Conservation (phyloP, 108 stramenopile species). For the Halocafeteria seosinensis region DNA sequence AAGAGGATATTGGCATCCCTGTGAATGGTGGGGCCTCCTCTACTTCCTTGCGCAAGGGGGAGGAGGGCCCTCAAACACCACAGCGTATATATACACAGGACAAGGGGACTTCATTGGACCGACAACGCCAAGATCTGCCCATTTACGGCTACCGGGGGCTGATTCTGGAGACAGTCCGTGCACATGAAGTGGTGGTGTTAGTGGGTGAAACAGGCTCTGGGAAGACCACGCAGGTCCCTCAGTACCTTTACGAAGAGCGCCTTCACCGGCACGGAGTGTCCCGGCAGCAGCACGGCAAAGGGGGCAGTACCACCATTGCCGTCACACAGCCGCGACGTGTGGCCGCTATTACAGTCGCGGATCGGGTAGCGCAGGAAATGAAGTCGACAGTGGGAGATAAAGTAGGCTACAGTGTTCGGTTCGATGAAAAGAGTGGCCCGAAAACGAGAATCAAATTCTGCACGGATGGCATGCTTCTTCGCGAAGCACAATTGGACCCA, state of each 20-base stretch:
- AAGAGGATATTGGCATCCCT: too few relatives aligned
- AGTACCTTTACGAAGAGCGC: slow-evolving; percentile 51
- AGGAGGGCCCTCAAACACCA: too few relatives aligned
- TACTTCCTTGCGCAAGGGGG: too few relatives aligned
- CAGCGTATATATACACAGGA: too few relatives aligned
- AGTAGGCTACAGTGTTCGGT: slow-evolving; percentile 79
- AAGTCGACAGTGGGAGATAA: slow-evolving; percentile 6
- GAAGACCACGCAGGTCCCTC: slow-evolving; percentile 82
- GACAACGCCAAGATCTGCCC: too few relatives aligned
- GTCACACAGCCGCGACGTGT: slow-evolving; percentile 27
- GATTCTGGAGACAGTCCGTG: background rate
- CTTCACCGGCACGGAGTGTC: background rate
- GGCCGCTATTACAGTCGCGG: slow-evolving; percentile 19
- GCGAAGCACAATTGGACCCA: slow-evolving; percentile 70
- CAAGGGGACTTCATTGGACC: too few relatives aligned
- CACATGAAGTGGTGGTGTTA: slow-evolving; percentile 52
- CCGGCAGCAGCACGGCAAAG: too few relatives aligned
- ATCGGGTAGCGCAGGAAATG: slow-evolving; percentile 35
- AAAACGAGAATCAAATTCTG: slow-evolving; percentile 62
- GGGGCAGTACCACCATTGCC: slow-evolving; percentile 17
- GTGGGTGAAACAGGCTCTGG: slow-evolving; percentile 87
- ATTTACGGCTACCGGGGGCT: too few relatives aligned
- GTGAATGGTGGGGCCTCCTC: too few relatives aligned
- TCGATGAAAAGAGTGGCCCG: slow-evolving; percentile 60
- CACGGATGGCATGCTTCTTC: slow-evolving; percentile 89